Evolutionary conservation across 1,284 basidiomycete species (phyloP), one percentile per base, ranked within the genome.

Genomic region (Leccinum huronense): DNA sequence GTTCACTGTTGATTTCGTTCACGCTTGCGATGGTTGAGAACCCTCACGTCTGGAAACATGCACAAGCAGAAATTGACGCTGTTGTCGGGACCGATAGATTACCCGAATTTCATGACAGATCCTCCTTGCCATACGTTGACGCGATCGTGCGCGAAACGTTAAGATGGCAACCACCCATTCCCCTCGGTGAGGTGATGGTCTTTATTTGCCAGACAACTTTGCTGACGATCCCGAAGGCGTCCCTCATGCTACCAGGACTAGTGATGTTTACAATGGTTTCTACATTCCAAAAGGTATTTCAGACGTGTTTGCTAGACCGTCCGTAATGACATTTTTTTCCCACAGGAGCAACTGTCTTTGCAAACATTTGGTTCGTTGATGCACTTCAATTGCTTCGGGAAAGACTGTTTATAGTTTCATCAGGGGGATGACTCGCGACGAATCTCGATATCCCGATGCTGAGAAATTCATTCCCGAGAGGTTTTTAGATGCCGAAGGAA

Each of bases 31-130:
- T 81, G 78, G 69, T 74, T 1, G 61, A 74, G 48, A 67, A 78
- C 23, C 76, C 78, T 3, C 70, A 68, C 0, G 67, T 75, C 4
- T 74, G 74, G 65, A 69, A 67, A 57, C 71, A 67, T 6, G 78
- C 79, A 0, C 80, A 80, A 58, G 70, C 68, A 4, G 80, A 83
- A 48, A 71, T 83, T 6, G 80, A 83, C 38, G 58, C 67, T 1
- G 69, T 80, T 8, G 60, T 81, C 10, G 80, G 80, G 4, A 63
- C 45, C 0, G 72, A 76, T 3, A 70, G 78, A 14, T 67, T 83
- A 0, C 83, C 83, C 0, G 74, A 70, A 1, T 79, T 80, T 23
- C 69, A 71, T 6, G 83, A 84, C 61, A 68, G 76, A 34, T 60
- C 71, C 1, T 66, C 66, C 0, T 67, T 84, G 45, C 78, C 78